Evolutionary conservation across 306 rosid species (phyloP).

Genomic region (Cucumis cinereus): DNA sequence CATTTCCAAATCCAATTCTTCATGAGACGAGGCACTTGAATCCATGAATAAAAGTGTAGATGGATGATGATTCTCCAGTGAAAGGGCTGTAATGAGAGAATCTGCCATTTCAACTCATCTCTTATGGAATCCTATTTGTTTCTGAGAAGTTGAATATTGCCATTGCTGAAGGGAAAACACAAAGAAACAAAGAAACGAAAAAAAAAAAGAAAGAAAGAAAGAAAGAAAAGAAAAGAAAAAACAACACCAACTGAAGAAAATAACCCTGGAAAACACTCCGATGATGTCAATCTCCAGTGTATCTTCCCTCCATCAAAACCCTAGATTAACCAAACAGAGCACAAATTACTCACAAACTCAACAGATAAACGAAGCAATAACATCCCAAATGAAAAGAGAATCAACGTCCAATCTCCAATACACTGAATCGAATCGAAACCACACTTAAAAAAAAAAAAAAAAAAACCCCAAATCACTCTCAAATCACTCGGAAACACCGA

Average conservation of each 20-base stretch:
- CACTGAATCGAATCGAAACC: background rate
- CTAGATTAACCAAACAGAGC: conserved; percentile 57
- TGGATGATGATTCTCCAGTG: conserved; percentile 85
- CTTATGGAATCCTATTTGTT: conserved; percentile 22
- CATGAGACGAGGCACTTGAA: conserved; percentile 85
- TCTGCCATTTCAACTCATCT: conserved; percentile 66
- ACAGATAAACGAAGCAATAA: background rate
- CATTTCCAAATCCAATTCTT: conserved; percentile 83
- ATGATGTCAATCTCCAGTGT: conserved; percentile 81
- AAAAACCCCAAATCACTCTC: background rate
- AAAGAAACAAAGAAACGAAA: conserved; percentile 19
- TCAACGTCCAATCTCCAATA: background rate
- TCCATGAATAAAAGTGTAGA: conserved; percentile 86
- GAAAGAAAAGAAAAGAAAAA: conserved; percentile 17
- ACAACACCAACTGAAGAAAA: conserved; percentile 54
- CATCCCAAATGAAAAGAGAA: background rate
- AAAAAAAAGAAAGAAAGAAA: conserved; percentile 20
- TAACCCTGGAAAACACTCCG: conserved; percentile 48
- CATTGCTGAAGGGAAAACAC: conserved; percentile 28
- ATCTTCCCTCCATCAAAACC: conserved; percentile 99
- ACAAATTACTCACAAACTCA: conserved; percentile 10
- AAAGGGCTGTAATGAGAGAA: conserved; percentile 49
- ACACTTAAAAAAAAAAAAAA: background rate
- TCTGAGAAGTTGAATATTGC: conserved; percentile 45
- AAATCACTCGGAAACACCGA: background rate